These are phyloP conservation scores for Trichocladium uniseriatum DNA, from an alignment of 495 filamentous ascomycete genomes.

Conservation along the genomic window DNA sequence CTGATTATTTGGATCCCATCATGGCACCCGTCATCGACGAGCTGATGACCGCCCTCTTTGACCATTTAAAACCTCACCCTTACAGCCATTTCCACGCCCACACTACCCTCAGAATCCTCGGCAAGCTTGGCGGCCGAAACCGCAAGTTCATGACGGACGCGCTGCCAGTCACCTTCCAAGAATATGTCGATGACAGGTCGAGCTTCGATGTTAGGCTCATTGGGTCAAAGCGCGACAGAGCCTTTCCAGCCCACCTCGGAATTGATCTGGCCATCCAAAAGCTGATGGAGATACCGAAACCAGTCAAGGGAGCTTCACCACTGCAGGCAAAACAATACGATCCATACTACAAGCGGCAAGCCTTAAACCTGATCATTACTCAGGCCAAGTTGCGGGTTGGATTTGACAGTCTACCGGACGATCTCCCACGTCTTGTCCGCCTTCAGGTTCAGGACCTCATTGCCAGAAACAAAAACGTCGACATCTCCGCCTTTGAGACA, in stretches of 20 bases:
- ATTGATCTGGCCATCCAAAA: conserved; percentile 83
- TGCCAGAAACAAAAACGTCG: conserved; percentile 52
- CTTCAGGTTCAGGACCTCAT: conserved; percentile 81
- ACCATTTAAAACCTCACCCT: conserved; percentile 82
- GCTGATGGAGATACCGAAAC: conserved; percentile 66
- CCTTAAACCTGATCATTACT: conserved; percentile 71
- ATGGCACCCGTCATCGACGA: conserved; percentile 99
- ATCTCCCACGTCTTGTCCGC: conserved; percentile 72
- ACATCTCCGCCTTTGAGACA: conserved; percentile 53
- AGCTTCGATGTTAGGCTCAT: conserved; percentile 84
- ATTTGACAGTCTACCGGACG: conserved; percentile 77
- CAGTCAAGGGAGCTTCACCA: conserved; percentile 25
- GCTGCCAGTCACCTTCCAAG: conserved; percentile 65
- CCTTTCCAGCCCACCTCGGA: conserved; percentile 77
- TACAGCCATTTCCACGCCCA: conserved; percentile 96
- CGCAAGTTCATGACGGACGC: conserved; percentile 88
- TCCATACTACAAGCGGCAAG: conserved; percentile 84
- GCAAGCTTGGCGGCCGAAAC: conserved; percentile 93
- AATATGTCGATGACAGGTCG: conserved; percentile 74
- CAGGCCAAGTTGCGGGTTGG: conserved; percentile 88
- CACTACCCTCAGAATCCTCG: conserved; percentile 95
- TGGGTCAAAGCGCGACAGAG: conserved; percentile 74
- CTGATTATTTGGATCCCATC: conserved; percentile 95
- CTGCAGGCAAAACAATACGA: conserved; percentile 56
- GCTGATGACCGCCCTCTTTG: conserved; percentile 91